A percentile compares a stretch with the other conserved stretches of the same genome.
phyloP scores from a whole-genome alignment of 306 rosid species.

The Lathyrus aphaca region DNA sequence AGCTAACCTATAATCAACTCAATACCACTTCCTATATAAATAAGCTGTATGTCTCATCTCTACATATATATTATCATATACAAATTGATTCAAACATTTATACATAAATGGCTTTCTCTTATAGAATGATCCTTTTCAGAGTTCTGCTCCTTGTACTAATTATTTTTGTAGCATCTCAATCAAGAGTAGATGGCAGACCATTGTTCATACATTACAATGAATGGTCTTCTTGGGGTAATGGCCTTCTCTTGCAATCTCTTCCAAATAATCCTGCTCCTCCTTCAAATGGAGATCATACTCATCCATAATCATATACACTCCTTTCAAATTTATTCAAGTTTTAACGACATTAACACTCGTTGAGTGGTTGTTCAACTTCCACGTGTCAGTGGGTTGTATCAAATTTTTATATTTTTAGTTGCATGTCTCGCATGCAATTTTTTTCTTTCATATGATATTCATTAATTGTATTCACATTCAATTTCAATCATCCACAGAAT shows the following conservation, averaged over 20 bases:
- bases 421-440: constrained; percentile 30
- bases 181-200: constrained; percentile 42
- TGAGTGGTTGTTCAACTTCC: no score
- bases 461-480: constrained; percentile 34
- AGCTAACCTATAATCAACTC: constrained; percentile 12
- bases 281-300: constrained; percentile 8
- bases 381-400: constrained; percentile 4
- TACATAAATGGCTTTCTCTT: constrained; percentile 23
- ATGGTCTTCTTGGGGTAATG: background rate
- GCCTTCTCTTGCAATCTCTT: constrained; percentile 40
- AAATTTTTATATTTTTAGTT: background rate
- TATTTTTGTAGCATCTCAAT: constrained; percentile 25
- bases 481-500: background rate
- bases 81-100: background rate
- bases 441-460: background rate
- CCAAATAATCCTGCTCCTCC: constrained; percentile 3
- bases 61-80: no score
- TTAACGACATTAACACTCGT: no score
- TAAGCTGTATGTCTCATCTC: background rate
- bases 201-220: constrained; percentile 32
- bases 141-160: constrained; percentile 16
- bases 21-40: constrained; percentile 32
- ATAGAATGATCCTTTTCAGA: constrained; percentile 20
- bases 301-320: constrained; percentile 6
- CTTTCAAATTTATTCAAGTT: no score